phyloP scores from a whole-genome alignment of 148 eudicot species.

The Amaranthus cruentus region DNA sequence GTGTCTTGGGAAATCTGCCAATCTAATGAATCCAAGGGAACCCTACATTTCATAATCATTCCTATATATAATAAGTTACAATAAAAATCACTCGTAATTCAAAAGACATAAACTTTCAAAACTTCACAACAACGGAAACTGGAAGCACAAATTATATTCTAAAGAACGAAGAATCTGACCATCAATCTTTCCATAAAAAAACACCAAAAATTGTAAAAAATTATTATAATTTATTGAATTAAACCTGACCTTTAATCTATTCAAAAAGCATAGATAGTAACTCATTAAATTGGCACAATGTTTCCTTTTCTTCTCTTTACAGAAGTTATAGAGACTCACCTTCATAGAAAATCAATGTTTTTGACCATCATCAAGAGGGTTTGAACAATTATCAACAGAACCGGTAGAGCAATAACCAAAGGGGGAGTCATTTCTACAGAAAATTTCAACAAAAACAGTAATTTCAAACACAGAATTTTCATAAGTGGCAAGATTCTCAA shows the following conservation, averaged over 20 bases:
- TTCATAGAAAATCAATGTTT: conserved; percentile 20
- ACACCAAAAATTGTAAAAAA: not conserved
- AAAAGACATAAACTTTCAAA: too few species aligned
- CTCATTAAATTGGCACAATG: not conserved
- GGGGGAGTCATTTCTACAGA: conserved; percentile 17
- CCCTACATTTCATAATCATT: conserved; percentile 31
- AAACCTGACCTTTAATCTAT: not conserved
- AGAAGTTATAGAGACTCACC: conserved; percentile 13
- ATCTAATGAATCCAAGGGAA: conserved; percentile 93
- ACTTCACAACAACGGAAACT: too few species aligned
- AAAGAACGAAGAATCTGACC: not conserved
- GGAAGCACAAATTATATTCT: too few species aligned
- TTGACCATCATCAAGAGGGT: conserved; percentile 17
- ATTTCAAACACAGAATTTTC: not conserved
- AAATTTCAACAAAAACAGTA: not conserved
- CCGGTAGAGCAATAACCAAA: conserved; percentile 12
- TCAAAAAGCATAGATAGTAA: not conserved
- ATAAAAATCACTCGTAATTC: too few species aligned
- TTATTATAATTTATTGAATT: not conserved
- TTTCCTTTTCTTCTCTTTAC: not conserved
- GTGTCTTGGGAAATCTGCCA: conserved; percentile 96
- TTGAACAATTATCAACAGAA: conserved; percentile 11
- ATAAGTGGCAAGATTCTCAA: not conserved
- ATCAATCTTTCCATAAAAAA: not conserved
- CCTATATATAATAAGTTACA: too few species aligned